Conservation (phyloP, 2,329 filamentous ascomycete species). For the Fusarium mangiferae region DNA sequence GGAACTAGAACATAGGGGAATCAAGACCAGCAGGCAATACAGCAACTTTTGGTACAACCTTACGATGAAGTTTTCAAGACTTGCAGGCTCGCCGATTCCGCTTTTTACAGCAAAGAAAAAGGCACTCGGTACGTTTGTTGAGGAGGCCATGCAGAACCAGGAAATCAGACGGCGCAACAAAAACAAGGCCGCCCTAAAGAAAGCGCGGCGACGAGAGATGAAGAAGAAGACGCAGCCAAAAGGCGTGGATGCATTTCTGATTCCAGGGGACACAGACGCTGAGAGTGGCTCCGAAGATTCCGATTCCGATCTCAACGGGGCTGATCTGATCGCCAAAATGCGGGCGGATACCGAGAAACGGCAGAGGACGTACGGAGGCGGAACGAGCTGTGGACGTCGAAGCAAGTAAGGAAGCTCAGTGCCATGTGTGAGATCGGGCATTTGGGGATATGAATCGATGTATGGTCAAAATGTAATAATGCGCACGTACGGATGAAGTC, state of each 20-base stretch:
- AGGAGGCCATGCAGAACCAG: conserved; percentile 31
- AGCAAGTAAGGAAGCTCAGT: neutral
- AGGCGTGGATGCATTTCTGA: conserved; percentile 34
- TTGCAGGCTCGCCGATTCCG: conserved; percentile 32
- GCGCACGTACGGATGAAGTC: conserved; percentile 13
- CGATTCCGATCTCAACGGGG: conserved; percentile 12
- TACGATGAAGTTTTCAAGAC: conserved; percentile 33
- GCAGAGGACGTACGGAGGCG: conserved; percentile 2
- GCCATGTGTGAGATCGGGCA: conserved; percentile 3
- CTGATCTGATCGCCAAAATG: conserved; percentile 29
- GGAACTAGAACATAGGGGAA: conserved; percentile 28
- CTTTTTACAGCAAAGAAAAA: conserved; percentile 42
- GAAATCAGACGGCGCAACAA: neutral
- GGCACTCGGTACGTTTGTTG: conserved; percentile 34
- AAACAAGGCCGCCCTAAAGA: neutral
- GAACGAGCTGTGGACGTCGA: conserved; percentile 33
- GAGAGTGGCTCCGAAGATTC: conserved; percentile 27
- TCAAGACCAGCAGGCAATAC: conserved; percentile 27
- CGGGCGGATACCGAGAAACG: conserved; percentile 16
- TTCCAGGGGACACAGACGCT: conserved; percentile 34
- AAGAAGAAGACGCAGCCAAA: conserved; percentile 12
- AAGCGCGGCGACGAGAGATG: neutral
- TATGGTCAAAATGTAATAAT: conserved; percentile 12
- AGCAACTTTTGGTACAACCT: conserved; percentile 43
- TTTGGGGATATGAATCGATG: neutral